A percentile compares a stretch with the other conserved stretches of the same genome.
Conservation (phyloP, 202 grass and related monocot genomes). For the Eragrostis tef region DNA sequence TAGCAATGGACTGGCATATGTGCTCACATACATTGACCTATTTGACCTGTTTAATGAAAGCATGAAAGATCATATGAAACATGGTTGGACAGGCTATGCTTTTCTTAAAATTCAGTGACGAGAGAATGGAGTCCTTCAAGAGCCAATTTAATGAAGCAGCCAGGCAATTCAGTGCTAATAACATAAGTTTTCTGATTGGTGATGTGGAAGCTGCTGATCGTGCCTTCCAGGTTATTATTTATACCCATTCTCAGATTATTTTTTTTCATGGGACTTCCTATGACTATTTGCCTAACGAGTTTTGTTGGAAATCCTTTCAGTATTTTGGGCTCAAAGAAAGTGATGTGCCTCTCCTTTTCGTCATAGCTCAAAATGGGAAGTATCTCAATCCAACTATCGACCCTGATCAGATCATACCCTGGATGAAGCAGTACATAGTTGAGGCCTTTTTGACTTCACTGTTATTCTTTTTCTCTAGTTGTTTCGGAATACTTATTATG, state of each 20-base stretch:
- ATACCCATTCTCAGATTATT: too few species aligned
- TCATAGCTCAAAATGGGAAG: constrained; percentile 63
- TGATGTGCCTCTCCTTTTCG: constrained; percentile 68
- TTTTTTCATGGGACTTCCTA: not conserved
- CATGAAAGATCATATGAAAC: constrained; percentile 15
- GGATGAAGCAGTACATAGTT: constrained; percentile 89
- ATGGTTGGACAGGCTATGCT: constrained; percentile 76
- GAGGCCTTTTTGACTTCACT: constrained; percentile 49
- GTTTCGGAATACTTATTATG: constrained; percentile 34
- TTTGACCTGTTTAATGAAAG: constrained; percentile 19
- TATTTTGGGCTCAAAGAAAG: constrained; percentile 81
- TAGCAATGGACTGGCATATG: constrained; percentile 8
- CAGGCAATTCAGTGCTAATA: constrained; percentile 64
- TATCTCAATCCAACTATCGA: constrained; percentile 79
- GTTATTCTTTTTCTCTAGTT: constrained; percentile 11
- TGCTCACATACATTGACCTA: not conserved
- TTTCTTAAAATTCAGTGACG: constrained; percentile 68
- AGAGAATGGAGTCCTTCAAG: constrained; percentile 68
- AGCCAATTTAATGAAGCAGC: constrained; percentile 66
- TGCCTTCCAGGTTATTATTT: constrained; percentile 70
- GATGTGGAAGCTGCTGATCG: constrained; percentile 64
- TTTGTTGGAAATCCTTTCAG: constrained; percentile 53
- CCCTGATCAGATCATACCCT: constrained; percentile 71
- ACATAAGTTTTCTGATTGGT: constrained; percentile 85
- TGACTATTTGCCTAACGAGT: constrained; percentile 35